phyloP scores from a whole-genome alignment of 306 rosid species.

The Urtica urens region DNA sequence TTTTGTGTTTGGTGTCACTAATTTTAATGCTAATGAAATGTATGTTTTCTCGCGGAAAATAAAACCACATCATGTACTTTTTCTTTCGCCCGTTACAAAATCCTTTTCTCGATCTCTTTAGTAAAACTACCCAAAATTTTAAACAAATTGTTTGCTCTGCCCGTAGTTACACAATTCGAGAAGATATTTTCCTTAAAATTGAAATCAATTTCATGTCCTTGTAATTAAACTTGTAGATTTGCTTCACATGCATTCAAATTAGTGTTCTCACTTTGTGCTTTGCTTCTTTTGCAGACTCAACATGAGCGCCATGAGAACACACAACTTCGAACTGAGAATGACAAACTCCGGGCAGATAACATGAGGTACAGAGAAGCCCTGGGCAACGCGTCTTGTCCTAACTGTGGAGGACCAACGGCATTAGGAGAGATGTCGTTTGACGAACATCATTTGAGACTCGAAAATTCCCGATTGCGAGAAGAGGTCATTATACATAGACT shows the following conservation, averaged over 20 bases:
- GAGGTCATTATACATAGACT: constrained; percentile 48
- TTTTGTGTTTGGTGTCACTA: no score
- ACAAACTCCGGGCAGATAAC: constrained; percentile 82
- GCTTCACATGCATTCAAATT: no score
- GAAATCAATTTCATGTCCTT: not conserved
- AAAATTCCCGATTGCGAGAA: constrained; percentile 81
- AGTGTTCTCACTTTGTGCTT: no score
- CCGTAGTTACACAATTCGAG: no score
- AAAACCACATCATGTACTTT: no score
- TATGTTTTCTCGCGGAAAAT: no score
- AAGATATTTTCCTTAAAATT: not conserved
- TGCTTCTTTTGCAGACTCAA: constrained; percentile 47
- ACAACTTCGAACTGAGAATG: constrained; percentile 64
- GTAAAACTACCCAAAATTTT: no score
- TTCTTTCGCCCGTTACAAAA: not conserved
- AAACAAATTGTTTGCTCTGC: no score
- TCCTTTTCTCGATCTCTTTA: no score
- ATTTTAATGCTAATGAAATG: no score
- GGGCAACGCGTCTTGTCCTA: constrained; percentile 88
- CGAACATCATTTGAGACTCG: constrained; percentile 86
- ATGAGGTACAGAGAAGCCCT: constrained; percentile 96
- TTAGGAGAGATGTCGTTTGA: constrained; percentile 97
- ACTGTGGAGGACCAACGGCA: constrained; percentile 95
- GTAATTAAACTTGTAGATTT: no score
- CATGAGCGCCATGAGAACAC: constrained; percentile 85